Base-by-base conservation (phyloP, 2,329 filamentous ascomycete species). In the Sporothrix protearum region DNA sequence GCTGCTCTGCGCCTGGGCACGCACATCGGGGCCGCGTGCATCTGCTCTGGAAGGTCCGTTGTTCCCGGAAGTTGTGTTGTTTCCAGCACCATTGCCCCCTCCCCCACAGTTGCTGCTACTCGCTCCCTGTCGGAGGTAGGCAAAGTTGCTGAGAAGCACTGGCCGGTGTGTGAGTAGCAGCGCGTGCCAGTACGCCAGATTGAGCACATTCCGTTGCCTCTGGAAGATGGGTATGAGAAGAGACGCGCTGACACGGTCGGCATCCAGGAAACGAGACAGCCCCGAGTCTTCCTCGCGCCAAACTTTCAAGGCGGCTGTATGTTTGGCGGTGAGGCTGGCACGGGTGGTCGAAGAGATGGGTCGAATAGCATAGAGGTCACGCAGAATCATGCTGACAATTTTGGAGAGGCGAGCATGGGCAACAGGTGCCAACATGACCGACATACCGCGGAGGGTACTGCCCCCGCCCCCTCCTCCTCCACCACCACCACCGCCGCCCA, bases 181-280 rank as follows among this genome's bases (percentile, higher is more conserved):
- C 1, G 82, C 79, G 68, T 83, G 82, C 80, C 80, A 83, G 63
- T 80, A 83, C 1, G 82, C 79, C 3, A 83, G 72, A 53, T 82
- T 82, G 0, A 83, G 74, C 0, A 83, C 80, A 30, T 83, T 81
- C 0, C 80, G 78, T 69, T 83, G 82, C 0, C 82, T 77, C 67
- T 70, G 73, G 33, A 68, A 73, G 14, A 69, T 64, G 39, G 71
- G 70, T 7, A 71, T 67, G 14, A 69, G 59, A 4, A 70, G 73
- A 8, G 67, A 59, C 5, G 51, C 47, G 10, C 63, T 57, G 14
- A 57, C 36, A 19, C 75, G 80, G 61, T 82, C 80, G 0, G 82
- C 75, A 5, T 83, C 81, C 0, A 83, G 77, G 28, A 83, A 82
- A 2, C 78, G 76, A 0, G 80, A 73, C 14, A 82, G 71, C 22